Percentiles rank a stretch among this genome's conserved stretches.
Evolutionary conservation across 2,329 filamentous ascomycete genomes (phyloP).

Genomic region (Trichoderma sp.): DNA sequence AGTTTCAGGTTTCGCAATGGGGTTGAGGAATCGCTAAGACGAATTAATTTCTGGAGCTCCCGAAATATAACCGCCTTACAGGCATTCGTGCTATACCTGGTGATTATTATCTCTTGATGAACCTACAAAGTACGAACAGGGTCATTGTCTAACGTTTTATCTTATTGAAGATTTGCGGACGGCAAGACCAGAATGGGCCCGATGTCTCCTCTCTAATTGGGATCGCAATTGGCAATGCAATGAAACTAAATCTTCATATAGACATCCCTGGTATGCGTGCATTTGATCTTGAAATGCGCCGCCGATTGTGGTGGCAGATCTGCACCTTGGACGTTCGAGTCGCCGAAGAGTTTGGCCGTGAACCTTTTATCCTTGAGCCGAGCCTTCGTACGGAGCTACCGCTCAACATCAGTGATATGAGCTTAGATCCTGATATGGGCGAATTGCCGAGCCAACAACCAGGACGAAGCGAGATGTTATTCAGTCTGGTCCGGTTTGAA

Average conservation of each 20-base stretch:
- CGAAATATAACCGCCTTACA: slow-evolving; percentile 22
- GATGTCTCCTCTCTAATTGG: slow-evolving; percentile 21
- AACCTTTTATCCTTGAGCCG: slow-evolving; percentile 20
- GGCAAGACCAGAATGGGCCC: slow-evolving; percentile 18
- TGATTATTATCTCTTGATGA: background rate
- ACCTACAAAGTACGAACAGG: no score
- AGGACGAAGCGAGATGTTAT: slow-evolving; percentile 23
- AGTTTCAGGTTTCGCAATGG: background rate
- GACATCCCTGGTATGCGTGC: slow-evolving; percentile 41
- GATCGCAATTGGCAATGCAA: slow-evolving; percentile 24
- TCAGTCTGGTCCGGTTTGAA: slow-evolving; percentile 25
- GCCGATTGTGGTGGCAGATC: slow-evolving; percentile 56
- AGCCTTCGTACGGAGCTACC: background rate
- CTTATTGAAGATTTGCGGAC: background rate
- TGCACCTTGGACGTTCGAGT: slow-evolving; percentile 50
- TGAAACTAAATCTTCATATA: slow-evolving; percentile 29
- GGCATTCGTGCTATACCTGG: slow-evolving; percentile 25
- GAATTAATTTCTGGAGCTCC: slow-evolving; percentile 21
- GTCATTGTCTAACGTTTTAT: background rate
- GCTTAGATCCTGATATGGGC: background rate
- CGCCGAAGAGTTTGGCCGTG: slow-evolving; percentile 53
- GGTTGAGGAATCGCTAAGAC: background rate
- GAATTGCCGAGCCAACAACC: background rate
- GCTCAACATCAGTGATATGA: slow-evolving; percentile 9
- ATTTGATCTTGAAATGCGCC: slow-evolving; percentile 54